phyloP scores from a whole-genome alignment of 2,329 filamentous ascomycete species.

The Penicillium verrucosum region DNA sequence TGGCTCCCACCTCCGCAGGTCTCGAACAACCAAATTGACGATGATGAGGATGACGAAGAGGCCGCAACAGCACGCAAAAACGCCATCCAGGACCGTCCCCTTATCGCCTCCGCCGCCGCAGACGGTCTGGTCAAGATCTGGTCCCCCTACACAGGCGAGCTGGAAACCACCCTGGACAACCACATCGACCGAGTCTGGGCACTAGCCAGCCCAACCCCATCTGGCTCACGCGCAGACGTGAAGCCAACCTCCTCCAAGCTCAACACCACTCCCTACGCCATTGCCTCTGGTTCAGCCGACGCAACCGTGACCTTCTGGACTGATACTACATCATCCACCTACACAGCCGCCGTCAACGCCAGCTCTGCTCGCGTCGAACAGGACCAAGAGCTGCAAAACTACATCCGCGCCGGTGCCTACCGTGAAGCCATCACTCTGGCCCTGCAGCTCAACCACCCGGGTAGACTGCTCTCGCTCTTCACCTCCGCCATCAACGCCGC shows the following conservation, averaged over 20 bases:
- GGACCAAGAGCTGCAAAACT: constrained; percentile 90
- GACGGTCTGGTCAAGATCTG: constrained; percentile 96
- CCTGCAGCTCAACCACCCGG: constrained; percentile 90
- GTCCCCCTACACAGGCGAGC: constrained; percentile 81
- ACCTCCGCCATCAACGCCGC: constrained; percentile 73
- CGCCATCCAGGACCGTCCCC: constrained; percentile 35
- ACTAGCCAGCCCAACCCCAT: constrained; percentile 62
- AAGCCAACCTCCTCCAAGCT: constrained; percentile 31
- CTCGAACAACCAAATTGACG: constrained; percentile 31
- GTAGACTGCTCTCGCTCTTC: constrained; percentile 78
- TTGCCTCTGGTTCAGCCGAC: constrained; percentile 89
- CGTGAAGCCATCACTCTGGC: constrained; percentile 90
- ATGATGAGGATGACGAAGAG: constrained; percentile 34
- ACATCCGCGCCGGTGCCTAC: constrained; percentile 82
- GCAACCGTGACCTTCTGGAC: constrained; percentile 94
- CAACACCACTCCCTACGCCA: constrained; percentile 54
- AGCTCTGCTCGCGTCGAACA: constrained; percentile 82
- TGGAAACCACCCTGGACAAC: constrained; percentile 88
- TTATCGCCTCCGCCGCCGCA: constrained; percentile 77
- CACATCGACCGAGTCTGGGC: constrained; percentile 96
- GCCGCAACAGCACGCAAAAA: constrained; percentile 28
- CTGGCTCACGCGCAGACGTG: constrained; percentile 31
- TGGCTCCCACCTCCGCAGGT: constrained; percentile 65
- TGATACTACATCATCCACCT: constrained; percentile 80
- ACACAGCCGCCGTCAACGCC: constrained; percentile 68